Evolutionary conservation across 768 basidiomycete species (phyloP).

Genomic region (Obba rivulosa): DNA sequence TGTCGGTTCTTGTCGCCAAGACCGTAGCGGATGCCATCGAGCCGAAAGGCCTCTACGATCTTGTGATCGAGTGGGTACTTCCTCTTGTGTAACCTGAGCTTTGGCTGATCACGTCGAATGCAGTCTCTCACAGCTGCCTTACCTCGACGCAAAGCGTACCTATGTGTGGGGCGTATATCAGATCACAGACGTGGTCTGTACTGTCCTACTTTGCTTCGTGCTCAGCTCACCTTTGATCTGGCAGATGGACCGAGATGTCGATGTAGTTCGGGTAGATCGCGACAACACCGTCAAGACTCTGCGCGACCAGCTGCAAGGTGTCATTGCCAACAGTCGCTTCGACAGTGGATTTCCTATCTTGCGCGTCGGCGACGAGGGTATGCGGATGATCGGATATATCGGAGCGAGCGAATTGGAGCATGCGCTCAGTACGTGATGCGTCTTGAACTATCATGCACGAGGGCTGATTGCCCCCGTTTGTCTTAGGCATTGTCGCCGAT

Average conservation of each 20-base stretch:
- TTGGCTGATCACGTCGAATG: not conserved
- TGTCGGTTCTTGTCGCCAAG: constrained; percentile 84
- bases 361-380: constrained; percentile 41
- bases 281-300: constrained; percentile 76
- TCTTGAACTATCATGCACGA: not conserved
- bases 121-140: constrained; percentile 81
- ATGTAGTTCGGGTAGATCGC: constrained; percentile 66
- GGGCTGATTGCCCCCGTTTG: not conserved
- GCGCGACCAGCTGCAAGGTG: constrained; percentile 57
- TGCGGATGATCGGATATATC: constrained; percentile 84
- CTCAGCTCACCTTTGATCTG: not conserved
- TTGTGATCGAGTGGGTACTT: constrained; percentile 72
- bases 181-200: constrained; percentile 72
- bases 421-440: constrained; percentile 65
- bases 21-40: constrained; percentile 85
- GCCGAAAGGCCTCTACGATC: constrained; percentile 94
- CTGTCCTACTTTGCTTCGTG: not conserved
- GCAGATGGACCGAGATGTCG: constrained; percentile 63
- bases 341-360: constrained; percentile 89
- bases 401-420: constrained; percentile 93
- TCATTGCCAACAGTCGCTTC: constrained; percentile 56
- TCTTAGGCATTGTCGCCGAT: constrained; percentile 67
- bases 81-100: not conserved
- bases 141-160: constrained; percentile 86
- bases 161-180: constrained; percentile 80